Base-by-base conservation (phyloP, 225 moss, liverwort and hornwort species). In the Bryum argenteum region DNA sequence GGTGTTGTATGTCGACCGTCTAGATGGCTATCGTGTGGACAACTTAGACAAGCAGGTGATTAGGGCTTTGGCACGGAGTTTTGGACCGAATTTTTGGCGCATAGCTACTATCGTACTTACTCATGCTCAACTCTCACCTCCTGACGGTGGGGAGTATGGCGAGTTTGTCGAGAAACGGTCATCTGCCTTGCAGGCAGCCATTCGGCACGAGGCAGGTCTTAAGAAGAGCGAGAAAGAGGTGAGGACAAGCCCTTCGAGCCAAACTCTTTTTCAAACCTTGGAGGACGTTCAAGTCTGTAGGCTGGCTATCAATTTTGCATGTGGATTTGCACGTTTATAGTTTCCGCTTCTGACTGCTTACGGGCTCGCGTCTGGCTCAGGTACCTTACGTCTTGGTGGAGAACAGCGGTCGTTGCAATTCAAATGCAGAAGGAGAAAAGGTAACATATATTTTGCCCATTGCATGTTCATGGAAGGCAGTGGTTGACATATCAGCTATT, bases 11-110 rank as follows among this genome's bases (percentile, higher is more conserved):
- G 94, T 98, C 20, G 97, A 98, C 65, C 89, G 97, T 43, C 88
- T 94, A n/a, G 97, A 98, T 78, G 92, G 89, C 21, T 98, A 98
- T 67, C 94, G 97, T 66, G 97, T 98, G 69, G 97, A 94, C 74
- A 98, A 94, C 75, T 83, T 94, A 59, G 97, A 98, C 78, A 98
- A 87, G 77, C 97, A 94, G 72, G 92, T 94, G 56, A 92, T 98
- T 23, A 80, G 92, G 67, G 94, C 89, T 78, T 85, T 98, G 50
- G 89, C 87, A 22, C 82, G 89, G 67, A 91, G 90, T 77, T 98
- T 94, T 86, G 92, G 97, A 65, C 92, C 92, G 61, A 80, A 83
- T 75, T 91, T 98, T 42, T 98, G 97, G 97, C 92, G 92, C 63
- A 61, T 98, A 11, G 91, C 84, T 22, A 21, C 92, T 10, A 82